A percentile compares a stretch with the other conserved stretches of the same genome.
These are phyloP conservation scores for Candida anglica DNA, from an alignment of 805 yeast species.

Conservation along the genomic window DNA sequence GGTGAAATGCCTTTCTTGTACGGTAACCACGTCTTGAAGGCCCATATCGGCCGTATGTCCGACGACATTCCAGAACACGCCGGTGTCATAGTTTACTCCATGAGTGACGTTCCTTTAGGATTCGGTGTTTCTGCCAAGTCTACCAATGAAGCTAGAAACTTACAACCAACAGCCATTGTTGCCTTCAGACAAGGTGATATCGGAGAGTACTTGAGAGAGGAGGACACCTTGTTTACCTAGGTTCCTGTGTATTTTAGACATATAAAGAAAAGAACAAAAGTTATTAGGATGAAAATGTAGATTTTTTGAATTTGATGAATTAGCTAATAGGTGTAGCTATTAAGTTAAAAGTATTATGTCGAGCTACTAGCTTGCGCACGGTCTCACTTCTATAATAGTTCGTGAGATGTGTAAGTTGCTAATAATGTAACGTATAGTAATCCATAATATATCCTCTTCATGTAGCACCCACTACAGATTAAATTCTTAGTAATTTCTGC, in stretches of 20 bases:
- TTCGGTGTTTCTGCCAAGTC: slow-evolving; percentile 94
- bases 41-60: slow-evolving; percentile 94
- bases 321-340: too few species aligned
- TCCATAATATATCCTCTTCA: too few species aligned
- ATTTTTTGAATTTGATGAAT: too few species aligned
- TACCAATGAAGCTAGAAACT: slow-evolving; percentile 78
- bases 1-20: slow-evolving; percentile 98
- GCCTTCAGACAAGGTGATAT: slow-evolving; percentile 97
- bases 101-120: slow-evolving; percentile 91
- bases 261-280: background rate
- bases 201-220: slow-evolving; percentile 97
- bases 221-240: slow-evolving; percentile 88
- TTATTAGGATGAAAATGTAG: too few species aligned
- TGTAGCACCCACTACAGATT: too few species aligned
- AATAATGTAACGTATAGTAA: too few species aligned
- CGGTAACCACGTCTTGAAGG: slow-evolving; percentile 94
- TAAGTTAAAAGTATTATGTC: too few species aligned
- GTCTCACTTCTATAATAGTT: too few species aligned
- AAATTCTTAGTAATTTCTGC: too few species aligned
- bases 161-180: slow-evolving; percentile 92
- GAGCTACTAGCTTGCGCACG: too few species aligned
- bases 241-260: background rate
- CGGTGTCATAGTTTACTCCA: slow-evolving; percentile 86
- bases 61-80: slow-evolving; percentile 98
- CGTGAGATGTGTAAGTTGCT: too few species aligned